A percentile compares a stretch with the other conserved stretches of the same genome.
Evolutionary conservation across 2,329 filamentous ascomycete species (phyloP).

Genomic region (Beauveria scarabaeidicola): DNA sequence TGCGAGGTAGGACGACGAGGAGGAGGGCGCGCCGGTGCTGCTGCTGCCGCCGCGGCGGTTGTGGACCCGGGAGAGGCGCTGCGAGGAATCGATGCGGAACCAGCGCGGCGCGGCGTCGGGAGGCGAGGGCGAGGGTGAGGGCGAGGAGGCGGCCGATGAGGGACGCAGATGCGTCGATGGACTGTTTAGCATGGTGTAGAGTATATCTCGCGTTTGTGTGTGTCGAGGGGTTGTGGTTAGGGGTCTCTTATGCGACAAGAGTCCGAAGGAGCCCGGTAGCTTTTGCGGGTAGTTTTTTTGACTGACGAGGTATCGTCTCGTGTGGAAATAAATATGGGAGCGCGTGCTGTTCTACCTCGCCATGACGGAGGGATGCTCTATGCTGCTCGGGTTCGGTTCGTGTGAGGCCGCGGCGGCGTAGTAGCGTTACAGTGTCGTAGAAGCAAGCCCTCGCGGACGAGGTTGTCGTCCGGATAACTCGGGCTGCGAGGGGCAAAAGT

Average conservation of each 20-base stretch:
- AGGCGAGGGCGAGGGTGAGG: conserved; percentile 20
- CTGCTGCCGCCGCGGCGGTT: neutral
- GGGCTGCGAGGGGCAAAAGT: neutral
- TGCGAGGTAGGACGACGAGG: neutral
- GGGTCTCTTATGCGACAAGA: neutral
- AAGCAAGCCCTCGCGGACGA: no score
- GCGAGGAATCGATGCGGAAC: conserved; percentile 22
- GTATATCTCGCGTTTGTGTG: neutral
- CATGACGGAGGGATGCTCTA: neutral
- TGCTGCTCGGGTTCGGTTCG: neutral
- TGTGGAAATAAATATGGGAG: neutral
- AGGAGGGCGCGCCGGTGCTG: neutral
- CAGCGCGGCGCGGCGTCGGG: conserved; percentile 29
- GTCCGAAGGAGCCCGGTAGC: neutral
- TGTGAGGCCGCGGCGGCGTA: neutral
- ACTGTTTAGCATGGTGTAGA: conserved; percentile 33
- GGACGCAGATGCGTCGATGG: neutral
- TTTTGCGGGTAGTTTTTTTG: neutral
- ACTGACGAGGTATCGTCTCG: no score
- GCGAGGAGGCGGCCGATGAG: conserved; percentile 23
- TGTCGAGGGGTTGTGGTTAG: neutral
- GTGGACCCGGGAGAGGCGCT: conserved; percentile 30
- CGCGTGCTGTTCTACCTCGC: neutral
- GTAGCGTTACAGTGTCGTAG: neutral
- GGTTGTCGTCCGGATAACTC: neutral